Evolutionary conservation across 169 alveolate genomes (phyloP), one percentile per base, ranked within the genome.

Genomic region (Amoebophrya sp.): DNA sequence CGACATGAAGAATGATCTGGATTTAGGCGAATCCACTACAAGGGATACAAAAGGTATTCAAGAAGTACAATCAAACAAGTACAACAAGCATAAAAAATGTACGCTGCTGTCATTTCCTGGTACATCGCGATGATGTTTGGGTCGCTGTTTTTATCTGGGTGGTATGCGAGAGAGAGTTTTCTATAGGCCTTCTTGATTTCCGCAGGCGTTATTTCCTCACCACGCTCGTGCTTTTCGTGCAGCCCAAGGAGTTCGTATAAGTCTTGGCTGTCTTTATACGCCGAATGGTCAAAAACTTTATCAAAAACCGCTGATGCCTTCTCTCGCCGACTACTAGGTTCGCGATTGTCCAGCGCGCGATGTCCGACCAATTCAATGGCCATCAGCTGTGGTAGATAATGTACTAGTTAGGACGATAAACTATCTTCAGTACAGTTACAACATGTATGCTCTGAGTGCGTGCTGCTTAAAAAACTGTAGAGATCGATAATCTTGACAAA

Each of bases 131-230:
- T 65, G 83, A 65, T 65, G 83, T 26, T 65, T 36, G 83, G 83
- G n/a, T 65, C 83, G 38, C 39, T 6, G 83, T 65, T 95, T 91
- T 95, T 92, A 93, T 96, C 97, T 0, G 97, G 97, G 91, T 96
- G 97, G 91, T 95, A 95, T 90, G 93, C 78, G 89, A 93, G 41
- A 0, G 96, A 94, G 40, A 94, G 92, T 91, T 91, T 93, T 40
- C 95, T 47, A 76, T 92, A 94, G 39, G 94, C 94, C 90, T 91
- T 94, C 40, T 94, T 94, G 65, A 94, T 65, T 36, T 65, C 83
- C 36, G 83, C 93, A 33, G 91, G 34, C 6, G 47, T 36, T n/a
- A 89, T 41, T 10, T 89, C 91, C 38, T 40, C 91, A 39, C 91
- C 91, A 26, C 76, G 91, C 91, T 89, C 91, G 83, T 65, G 83